Evolutionary conservation across 495 filamentous ascomycete genomes (phyloP).

Genomic region (Penicillium crystallinum): DNA sequence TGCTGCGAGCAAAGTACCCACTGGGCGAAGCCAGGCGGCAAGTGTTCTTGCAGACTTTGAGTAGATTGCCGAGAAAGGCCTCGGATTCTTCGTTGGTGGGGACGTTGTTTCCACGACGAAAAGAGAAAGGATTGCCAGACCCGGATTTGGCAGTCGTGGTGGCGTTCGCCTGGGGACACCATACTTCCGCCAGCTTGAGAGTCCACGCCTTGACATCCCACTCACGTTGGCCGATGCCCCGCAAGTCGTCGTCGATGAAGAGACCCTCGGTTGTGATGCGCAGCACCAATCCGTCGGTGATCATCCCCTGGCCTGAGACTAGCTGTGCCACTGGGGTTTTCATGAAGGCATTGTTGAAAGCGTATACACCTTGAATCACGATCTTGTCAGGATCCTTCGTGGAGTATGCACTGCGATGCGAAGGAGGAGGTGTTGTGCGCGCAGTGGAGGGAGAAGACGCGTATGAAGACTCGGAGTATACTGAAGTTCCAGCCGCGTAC

Average conservation of each 20-base stretch:
- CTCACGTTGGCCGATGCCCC: constrained; percentile 80
- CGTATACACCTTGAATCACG: constrained; percentile 84
- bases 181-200: constrained; percentile 85
- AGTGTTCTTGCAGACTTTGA: constrained; percentile 56
- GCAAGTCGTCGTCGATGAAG: constrained; percentile 93
- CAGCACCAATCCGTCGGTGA: constrained; percentile 83
- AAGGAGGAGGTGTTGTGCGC: constrained; percentile 80
- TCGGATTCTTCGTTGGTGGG: constrained; percentile 60
- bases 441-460: constrained; percentile 74
- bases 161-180: constrained; percentile 55
- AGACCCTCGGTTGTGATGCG: constrained; percentile 83
- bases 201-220: constrained; percentile 99
- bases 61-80: constrained; percentile 51
- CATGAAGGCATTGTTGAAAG: constrained; percentile 78
- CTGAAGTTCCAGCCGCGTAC: constrained; percentile 52
- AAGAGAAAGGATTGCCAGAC: constrained; percentile 30
- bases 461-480: constrained; percentile 80
- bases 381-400: constrained; percentile 94
- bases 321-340: constrained; percentile 78
- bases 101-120: constrained; percentile 39
- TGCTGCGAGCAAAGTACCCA: constrained; percentile 25
- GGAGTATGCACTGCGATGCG: constrained; percentile 65
- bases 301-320: constrained; percentile 64
- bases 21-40: constrained; percentile 47
- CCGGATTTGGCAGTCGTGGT: constrained; percentile 16